Conservation (phyloP, 805 yeast species). For the Barnettozyma vustinii region DNA sequence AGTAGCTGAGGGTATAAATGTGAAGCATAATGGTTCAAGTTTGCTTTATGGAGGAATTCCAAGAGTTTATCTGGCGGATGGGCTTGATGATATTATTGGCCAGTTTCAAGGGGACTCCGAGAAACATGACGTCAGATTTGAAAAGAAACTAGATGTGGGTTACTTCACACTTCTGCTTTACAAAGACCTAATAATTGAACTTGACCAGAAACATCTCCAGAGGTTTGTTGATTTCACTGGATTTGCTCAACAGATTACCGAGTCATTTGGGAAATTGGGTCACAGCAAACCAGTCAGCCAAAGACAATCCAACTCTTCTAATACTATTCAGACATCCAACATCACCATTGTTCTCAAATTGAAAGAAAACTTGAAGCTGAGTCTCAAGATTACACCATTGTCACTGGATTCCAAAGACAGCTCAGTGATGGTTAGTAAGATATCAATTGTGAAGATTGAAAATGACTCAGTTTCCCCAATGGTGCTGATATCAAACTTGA, state of each 20-base stretch:
- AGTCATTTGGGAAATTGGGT: slow-evolving; percentile 17
- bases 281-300: slow-evolving; percentile 2
- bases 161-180: slow-evolving; percentile 40
- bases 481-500: slow-evolving; percentile 22
- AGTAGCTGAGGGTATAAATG: slow-evolving; percentile 26
- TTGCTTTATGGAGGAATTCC: slow-evolving; percentile 46
- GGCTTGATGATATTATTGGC: slow-evolving; percentile 17
- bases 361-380: slow-evolving; percentile 14
- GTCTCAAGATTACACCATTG: slow-evolving; percentile 36
- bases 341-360: slow-evolving; percentile 11
- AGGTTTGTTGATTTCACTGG: slow-evolving; percentile 26
- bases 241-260: slow-evolving; percentile 24
- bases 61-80: slow-evolving; percentile 22
- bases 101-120: slow-evolving; percentile 26
- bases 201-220: slow-evolving; percentile 20
- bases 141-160: slow-evolving; percentile 30
- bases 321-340: slow-evolving; percentile 20
- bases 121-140: slow-evolving; percentile 51
- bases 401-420: slow-evolving; percentile 34
- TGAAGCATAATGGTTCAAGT: slow-evolving; percentile 38
- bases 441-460: slow-evolving; percentile 18
- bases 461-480: slow-evolving; percentile 16
- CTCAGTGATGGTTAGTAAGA: slow-evolving; percentile 30
- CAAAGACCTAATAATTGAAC: slow-evolving; percentile 30
- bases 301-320: slow-evolving; percentile 1